phyloP scores from a whole-genome alignment of 495 filamentous ascomycete genomes.

The Daldinia decipiens region DNA sequence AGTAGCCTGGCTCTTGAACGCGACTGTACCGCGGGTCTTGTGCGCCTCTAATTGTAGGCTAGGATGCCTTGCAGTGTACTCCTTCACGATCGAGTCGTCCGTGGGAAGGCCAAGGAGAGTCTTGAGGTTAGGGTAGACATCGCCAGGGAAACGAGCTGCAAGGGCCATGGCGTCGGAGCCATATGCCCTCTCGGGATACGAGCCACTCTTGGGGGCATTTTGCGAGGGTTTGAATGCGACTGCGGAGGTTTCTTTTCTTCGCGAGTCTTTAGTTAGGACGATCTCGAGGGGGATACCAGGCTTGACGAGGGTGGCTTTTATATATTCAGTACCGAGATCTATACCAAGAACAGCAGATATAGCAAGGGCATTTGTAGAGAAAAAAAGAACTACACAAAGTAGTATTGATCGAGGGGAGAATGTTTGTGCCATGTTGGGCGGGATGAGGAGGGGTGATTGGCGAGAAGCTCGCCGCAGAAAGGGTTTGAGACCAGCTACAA shows the following conservation, averaged over 20 bases:
- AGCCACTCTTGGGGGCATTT: conserved; percentile 64
- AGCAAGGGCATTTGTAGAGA: conserved; percentile 61
- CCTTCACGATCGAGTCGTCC: conserved; percentile 68
- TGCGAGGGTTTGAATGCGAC: conserved; percentile 90
- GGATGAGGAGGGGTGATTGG: conserved; percentile 37
- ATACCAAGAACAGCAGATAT: conserved; percentile 84
- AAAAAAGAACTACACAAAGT: conserved; percentile 59
- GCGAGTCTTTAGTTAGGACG: conserved; percentile 97
- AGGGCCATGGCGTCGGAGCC: conserved; percentile 91
- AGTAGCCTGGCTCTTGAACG: conserved; percentile 74
- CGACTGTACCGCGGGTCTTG: conserved; percentile 73
- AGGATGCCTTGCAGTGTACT: conserved; percentile 78
- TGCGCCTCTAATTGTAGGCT: conserved; percentile 66
- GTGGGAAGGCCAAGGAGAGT: conserved; percentile 77
- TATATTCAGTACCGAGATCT: conserved; percentile 95
- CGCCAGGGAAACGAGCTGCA: conserved; percentile 85
- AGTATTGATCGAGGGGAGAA: conserved; percentile 58
- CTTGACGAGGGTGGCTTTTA: conserved; percentile 96
- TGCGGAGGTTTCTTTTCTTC: conserved; percentile 91
- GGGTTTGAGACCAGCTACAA: conserved; percentile 38
- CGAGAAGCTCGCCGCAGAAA: conserved; percentile 42
- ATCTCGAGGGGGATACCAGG: conserved; percentile 98
- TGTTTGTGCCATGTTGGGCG: conserved; percentile 56
- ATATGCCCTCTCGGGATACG: conserved; percentile 89
- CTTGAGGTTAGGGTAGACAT: conserved; percentile 95